Evolutionary conservation across 331 rosid genomes (phyloP).

Genomic region (Ulmus americana): DNA sequence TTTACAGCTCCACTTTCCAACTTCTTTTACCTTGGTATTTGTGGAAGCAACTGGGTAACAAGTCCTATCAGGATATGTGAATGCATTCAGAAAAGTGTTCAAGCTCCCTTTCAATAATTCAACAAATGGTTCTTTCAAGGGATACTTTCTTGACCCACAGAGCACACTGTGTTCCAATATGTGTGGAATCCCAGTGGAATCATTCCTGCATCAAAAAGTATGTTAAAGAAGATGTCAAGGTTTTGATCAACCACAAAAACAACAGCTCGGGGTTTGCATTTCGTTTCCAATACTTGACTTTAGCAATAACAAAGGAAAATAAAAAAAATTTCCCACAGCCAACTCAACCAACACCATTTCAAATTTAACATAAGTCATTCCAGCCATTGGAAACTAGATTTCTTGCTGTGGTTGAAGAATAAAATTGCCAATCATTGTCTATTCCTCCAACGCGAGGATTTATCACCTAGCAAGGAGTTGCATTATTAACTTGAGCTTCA

Average conservation of each 20-base stretch:
- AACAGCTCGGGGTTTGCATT: not conserved
- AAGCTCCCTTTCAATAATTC: conserved; percentile 88
- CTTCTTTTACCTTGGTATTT: conserved; percentile 57
- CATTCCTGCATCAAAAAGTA: conserved; percentile 47
- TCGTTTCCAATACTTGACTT: not conserved
- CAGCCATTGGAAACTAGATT: not conserved
- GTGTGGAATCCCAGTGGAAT: conserved; percentile 95
- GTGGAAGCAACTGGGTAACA: conserved; percentile 97
- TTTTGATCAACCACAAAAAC: not conserved
- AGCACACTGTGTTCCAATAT: conserved; percentile 90
- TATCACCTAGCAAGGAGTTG: too few species aligned
- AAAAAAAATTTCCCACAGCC: not conserved
- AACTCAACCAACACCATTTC: not conserved
- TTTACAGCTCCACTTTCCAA: conserved; percentile 6
- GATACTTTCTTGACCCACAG: conserved; percentile 93
- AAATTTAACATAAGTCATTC: not conserved
- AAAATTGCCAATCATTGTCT: too few species aligned
- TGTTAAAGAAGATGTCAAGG: not conserved
- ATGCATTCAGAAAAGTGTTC: conserved; percentile 84
- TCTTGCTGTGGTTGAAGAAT: too few species aligned
- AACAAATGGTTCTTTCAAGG: conserved; percentile 90
- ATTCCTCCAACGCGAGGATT: too few species aligned
- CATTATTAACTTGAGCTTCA: too few species aligned
- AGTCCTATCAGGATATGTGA: conserved; percentile 96
- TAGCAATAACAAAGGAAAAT: not conserved